Conservation (phyloP, 352 stramenopile species). For the Globisporangium takayamanum region DNA sequence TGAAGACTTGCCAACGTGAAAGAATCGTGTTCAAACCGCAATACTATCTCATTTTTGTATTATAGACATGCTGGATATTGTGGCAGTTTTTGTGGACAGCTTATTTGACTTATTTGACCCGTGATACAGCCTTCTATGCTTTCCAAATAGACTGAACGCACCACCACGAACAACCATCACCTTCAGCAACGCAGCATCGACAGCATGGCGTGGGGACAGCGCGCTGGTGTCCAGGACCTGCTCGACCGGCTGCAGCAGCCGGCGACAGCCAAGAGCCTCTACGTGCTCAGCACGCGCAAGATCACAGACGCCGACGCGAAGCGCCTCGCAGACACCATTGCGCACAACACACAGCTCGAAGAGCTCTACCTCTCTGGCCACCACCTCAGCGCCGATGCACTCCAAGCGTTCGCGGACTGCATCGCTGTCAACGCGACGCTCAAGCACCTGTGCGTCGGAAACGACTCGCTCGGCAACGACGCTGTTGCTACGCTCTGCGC, state of each 20-base stretch:
- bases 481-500: constrained; percentile 37
- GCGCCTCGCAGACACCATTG: constrained; percentile 44
- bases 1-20: no score
- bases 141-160: neutral
- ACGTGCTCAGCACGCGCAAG: constrained; percentile 66
- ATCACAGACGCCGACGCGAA: constrained; percentile 47
- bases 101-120: no score
- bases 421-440: constrained; percentile 64
- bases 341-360: constrained; percentile 48
- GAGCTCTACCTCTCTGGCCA: constrained; percentile 78
- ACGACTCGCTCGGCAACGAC: constrained; percentile 48
- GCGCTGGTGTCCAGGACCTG: constrained; percentile 65
- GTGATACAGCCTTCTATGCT: no score
- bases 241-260: constrained; percentile 57
- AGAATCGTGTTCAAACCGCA: no score
- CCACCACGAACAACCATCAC: neutral
- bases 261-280: constrained; percentile 56
- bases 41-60: no score
- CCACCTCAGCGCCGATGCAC: constrained; percentile 27
- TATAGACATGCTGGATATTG: no score
- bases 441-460: constrained; percentile 56
- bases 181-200: neutral
- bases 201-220: constrained; percentile 73
- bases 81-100: no score
- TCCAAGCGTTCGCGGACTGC: constrained; percentile 57